These are phyloP conservation scores for Isatis tinctoria DNA, from an alignment of 345 rosid genomes.

Conservation along the genomic window DNA sequence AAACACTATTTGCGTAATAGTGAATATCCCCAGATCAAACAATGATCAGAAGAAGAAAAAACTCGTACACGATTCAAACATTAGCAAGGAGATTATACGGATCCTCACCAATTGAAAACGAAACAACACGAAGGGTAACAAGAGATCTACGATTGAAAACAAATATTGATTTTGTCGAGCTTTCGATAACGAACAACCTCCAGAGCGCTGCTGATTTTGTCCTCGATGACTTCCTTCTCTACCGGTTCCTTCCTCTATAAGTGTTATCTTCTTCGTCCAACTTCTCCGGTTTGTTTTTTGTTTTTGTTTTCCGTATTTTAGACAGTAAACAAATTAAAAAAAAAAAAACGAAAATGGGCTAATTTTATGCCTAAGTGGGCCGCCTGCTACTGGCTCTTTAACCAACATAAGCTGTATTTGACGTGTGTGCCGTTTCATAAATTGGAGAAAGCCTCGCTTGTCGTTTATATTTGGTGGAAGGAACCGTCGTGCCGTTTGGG, in stretches of 20 bases:
- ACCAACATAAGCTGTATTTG: not conserved
- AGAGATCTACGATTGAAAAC: conserved; percentile 1
- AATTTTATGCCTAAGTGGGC: conserved; percentile 13
- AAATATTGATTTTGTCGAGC: not conserved
- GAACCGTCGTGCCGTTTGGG: not conserved
- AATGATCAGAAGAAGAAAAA: not conserved
- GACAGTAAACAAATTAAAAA: not conserved
- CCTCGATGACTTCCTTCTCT: not conserved
- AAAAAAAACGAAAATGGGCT: conserved; percentile 1
- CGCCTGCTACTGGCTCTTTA: not conserved
- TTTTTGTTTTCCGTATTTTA: not conserved
- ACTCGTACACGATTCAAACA: not conserved
- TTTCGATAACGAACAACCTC: conserved; percentile 3
- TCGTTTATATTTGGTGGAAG: not conserved
- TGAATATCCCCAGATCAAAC: not conserved
- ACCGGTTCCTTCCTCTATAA: not conserved
- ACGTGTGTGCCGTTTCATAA: not conserved
- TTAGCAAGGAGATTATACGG: not conserved
- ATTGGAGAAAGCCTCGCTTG: not conserved
- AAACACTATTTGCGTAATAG: not conserved
- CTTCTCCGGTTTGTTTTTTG: not conserved
- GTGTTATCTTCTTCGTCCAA: not conserved
- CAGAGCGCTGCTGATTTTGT: conserved; percentile 3
- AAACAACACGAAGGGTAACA: not conserved
- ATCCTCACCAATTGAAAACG: not conserved